Base-by-base conservation (phyloP, 2,329 filamentous ascomycete species). In the Cytospora paraplurivora region DNA sequence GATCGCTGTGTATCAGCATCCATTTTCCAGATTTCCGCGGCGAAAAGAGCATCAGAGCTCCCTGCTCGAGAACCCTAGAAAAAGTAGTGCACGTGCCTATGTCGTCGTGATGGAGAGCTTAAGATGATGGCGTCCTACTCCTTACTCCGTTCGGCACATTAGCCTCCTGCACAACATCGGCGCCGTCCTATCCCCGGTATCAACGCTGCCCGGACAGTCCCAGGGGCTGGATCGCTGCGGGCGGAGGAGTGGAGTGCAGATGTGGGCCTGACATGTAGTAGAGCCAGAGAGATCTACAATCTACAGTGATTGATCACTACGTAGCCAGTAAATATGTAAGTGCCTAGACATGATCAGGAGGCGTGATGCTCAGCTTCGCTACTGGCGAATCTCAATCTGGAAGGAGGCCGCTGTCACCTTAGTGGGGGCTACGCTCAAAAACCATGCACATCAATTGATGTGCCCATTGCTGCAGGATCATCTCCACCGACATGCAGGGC, bases 401-500 rank as follows among this genome's bases (percentile, higher is more conserved):
- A 55, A 55, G 51, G 32, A 11, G 38, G 37, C 54, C 51, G 51
- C 38, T 61, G 59, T 34, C 41, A n/a, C 6, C 15, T 11, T 61
- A 51, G 41, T 61, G 59, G 51, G 51, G 57, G 51, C 54, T 35
- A 49, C 49, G 38, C n/a, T 50, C 58, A 34, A 51, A 32, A 61
- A 47, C 38, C 59, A n/a, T n/a, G n/a, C n/a, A n/a, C n/a, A n/a
- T n/a, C n/a, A n/a, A n/a, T n/a, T n/a, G n/a, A n/a, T n/a, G n/a
- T 41, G 51, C 59, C 59, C 38, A 49, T 17, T 51, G 59, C 38
- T 44, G 51, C 47, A 51, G 59, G 54, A 61, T 47, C 59, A 38
- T 44, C 51, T 55, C 51, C 35, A 44, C 55, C 59, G 44, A 61
- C 51, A 41, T 61, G 59, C 59, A 55, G 51, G 59, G 51, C 27